Evolutionary conservation across 805 yeast species (phyloP).

Genomic region (Candida hungchunana): DNA sequence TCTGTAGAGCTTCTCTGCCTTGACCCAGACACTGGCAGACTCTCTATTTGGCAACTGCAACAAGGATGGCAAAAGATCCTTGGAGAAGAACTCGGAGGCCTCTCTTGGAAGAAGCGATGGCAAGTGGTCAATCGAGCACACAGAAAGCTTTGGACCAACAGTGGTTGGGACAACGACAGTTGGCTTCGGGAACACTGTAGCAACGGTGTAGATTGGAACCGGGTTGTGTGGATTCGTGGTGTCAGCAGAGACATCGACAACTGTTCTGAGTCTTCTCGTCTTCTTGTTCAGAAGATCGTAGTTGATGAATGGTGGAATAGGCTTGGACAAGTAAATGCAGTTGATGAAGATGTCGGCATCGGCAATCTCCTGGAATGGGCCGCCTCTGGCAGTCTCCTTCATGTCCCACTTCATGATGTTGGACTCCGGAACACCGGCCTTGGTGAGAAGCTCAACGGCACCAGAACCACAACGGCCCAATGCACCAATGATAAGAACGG

Average conservation of each 20-base stretch:
- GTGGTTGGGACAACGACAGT: slow-evolving; percentile 80
- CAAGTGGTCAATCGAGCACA: slow-evolving; percentile 91
- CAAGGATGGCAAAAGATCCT: slow-evolving; percentile 85
- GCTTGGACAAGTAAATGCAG: slow-evolving; percentile 90
- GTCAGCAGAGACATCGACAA: slow-evolving; percentile 98
- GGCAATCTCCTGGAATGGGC: slow-evolving; percentile 92
- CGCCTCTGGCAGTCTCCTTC: slow-evolving; percentile 94
- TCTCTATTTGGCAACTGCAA: slow-evolving; percentile 79
- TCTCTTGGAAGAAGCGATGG: slow-evolving; percentile 97
- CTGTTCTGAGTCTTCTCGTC: slow-evolving; percentile 78
- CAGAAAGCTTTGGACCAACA: slow-evolving; percentile 82
- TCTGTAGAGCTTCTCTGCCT: slow-evolving; percentile 79
- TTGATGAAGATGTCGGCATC: slow-evolving; percentile 85
- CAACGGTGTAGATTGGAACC: slow-evolving; percentile 85
- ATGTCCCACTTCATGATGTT: slow-evolving; percentile 93
- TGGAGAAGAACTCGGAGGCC: slow-evolving; percentile 87
- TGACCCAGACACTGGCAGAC: slow-evolving; percentile 85
- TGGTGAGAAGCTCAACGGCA: slow-evolving; percentile 77
- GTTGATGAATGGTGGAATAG: slow-evolving; percentile 89
- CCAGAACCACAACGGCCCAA: slow-evolving; percentile 99
- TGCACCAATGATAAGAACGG: slow-evolving; percentile 89
- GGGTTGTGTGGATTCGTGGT: slow-evolving; percentile 99
- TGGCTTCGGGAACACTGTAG: slow-evolving; percentile 88
- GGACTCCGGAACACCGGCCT: slow-evolving; percentile 82
- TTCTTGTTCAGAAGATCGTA: slow-evolving; percentile 58